Evolutionary conservation across 257 asterid species (phyloP).

Genomic region (Vinca minor): DNA sequence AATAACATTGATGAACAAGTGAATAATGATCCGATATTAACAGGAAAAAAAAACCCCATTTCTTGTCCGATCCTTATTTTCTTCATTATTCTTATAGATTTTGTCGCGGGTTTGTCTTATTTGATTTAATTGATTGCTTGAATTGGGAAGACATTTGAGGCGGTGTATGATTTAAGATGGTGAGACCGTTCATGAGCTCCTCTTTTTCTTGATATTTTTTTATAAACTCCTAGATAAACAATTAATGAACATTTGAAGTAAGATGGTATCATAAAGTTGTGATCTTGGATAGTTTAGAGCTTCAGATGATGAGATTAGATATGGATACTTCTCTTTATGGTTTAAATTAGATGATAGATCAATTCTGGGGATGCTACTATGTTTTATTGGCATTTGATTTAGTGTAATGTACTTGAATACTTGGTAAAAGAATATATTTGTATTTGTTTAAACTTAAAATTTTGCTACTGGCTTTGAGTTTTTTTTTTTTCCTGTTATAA

Average conservation of each 20-base stretch:
- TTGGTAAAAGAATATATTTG: background rate
- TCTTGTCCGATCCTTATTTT: background rate
- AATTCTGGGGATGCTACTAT: background rate
- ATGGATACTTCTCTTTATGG: no score
- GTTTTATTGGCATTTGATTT: background rate
- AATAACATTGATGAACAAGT: no score
- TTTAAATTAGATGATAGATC: no score
- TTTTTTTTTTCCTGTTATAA: no score
- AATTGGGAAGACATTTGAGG: background rate
- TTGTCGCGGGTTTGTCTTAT: background rate
- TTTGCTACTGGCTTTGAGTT: no score
- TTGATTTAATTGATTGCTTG: background rate
- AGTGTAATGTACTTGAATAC: background rate
- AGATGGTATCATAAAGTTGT: no score
- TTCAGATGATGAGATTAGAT: no score
- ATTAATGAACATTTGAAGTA: no score
- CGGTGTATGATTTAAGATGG: background rate
- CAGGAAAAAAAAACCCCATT: background rate
- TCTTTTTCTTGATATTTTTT: background rate
- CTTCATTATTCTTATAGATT: background rate
- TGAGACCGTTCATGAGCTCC: background rate
- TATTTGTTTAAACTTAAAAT: background rate
- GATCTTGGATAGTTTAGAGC: no score
- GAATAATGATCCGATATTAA: background rate
- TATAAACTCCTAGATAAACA: no score